Evolutionary conservation across 2,329 filamentous ascomycete species (phyloP), one percentile per base, ranked within the genome.

Genomic region (Pestalotiopsis sp.): DNA sequence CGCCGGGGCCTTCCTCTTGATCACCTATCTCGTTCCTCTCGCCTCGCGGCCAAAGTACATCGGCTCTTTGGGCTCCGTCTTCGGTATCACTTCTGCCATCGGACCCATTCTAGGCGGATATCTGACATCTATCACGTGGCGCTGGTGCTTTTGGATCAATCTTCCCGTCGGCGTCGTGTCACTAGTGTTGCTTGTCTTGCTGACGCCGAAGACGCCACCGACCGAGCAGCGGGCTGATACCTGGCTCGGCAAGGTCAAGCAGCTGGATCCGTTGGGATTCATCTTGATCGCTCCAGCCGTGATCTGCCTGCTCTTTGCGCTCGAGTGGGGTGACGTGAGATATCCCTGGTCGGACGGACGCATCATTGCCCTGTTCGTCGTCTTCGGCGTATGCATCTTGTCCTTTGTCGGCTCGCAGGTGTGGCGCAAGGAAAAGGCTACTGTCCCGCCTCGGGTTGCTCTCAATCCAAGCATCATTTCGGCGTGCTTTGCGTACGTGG

Each of bases 1-100:
- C 12, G 45, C 41, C 13, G 69, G 69, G 9, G 4, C 60, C 12
- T 45, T 62, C 17, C 36, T 67, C 20, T 58, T 69, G 4, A 60
- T 69, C 4, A 59, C 75, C 0, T 81, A 75, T 38, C 64, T 71
- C 6, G 75, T 75, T 0, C 66, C 66, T 12, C 66, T 68, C 1
- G 40, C 25, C 25, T 52, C 52, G 7, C 60, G 69, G 14, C 68
- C 69, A 4, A 67, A 58, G 36, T 67, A 64, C 25, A 40, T 64
- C 9, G 65, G 68, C 23, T 41, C 58, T 13, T 25, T 63, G 1
- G 57, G 58, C 5, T 63, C 49, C 20, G 65, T 66, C 4, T 69
- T 67, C 56, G 65, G 64, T 4, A 49, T 52, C 17, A 58, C 68
- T 7, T 60, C 56, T 38, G 41, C 36, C 27, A 59, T 66, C 4